Evolutionary conservation across 2,329 filamentous ascomycete genomes (phyloP).

Genomic region (Epichloe elymi): DNA sequence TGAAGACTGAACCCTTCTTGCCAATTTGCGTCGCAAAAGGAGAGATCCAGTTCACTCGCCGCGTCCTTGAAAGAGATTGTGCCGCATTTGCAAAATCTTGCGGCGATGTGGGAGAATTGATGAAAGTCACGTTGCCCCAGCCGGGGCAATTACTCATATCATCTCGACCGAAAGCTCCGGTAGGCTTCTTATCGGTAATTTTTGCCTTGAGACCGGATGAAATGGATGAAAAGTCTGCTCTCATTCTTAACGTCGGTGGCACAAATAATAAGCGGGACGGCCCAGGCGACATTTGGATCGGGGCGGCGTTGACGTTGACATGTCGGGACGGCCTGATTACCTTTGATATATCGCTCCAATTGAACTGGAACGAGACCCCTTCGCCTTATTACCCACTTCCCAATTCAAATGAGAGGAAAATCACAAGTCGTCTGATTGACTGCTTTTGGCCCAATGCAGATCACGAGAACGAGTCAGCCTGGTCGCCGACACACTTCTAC

Average conservation of each 20-base stretch:
- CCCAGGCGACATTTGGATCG: conserved; percentile 23
- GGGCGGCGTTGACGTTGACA: conserved; percentile 18
- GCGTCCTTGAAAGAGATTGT: conserved; percentile 8
- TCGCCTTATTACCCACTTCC: conserved; percentile 19
- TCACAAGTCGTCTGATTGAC: conserved; percentile 24
- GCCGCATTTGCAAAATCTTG: conserved; percentile 5
- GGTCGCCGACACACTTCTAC: conserved; percentile 50
- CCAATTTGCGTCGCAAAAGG: conserved; percentile 16
- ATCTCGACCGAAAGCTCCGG: conserved; percentile 6
- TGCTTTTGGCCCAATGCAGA: conserved; percentile 17
- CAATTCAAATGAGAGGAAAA: conserved; percentile 14
- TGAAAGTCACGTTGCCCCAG: conserved; percentile 9
- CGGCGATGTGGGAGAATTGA: conserved; percentile 11
- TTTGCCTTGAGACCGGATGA: conserved; percentile 15
- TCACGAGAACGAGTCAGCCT: conserved; percentile 10
- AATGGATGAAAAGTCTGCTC: conserved; percentile 6
- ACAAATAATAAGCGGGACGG: conserved; percentile 7
- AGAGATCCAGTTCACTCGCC: conserved; percentile 15
- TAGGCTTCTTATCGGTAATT: conserved; percentile 2
- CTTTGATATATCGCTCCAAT: conserved; percentile 20
- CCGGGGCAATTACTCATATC: conserved; percentile 9
- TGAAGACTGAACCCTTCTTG: conserved; percentile 3
- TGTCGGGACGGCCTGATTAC: conserved; percentile 13
- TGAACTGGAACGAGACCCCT: conserved; percentile 31
- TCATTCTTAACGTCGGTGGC: conserved; percentile 10